These are phyloP conservation scores for Candida pseudoglaebosa DNA, from an alignment of 805 yeast genomes.

Conservation along the genomic window DNA sequence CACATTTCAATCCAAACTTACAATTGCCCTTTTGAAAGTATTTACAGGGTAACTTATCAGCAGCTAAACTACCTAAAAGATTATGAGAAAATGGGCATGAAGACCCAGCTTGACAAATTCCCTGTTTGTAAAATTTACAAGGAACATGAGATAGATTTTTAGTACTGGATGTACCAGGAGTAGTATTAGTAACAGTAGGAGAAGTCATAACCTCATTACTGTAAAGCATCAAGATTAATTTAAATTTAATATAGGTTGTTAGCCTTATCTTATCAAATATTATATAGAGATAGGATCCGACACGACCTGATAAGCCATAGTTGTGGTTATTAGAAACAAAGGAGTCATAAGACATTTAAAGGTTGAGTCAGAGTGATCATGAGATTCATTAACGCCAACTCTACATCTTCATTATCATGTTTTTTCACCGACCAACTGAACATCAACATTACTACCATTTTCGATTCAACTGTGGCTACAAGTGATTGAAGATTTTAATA, in stretches of 20 bases:
- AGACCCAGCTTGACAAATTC: constrained; percentile 91
- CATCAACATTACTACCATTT: too few species aligned
- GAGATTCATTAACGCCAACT: too few species aligned
- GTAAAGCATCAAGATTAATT: neutral
- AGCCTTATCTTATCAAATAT: neutral
- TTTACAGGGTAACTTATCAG: constrained; percentile 73
- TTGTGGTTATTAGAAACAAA: too few species aligned
- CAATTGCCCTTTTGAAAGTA: constrained; percentile 96
- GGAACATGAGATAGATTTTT: constrained; percentile 88
- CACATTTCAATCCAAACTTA: constrained; percentile 92
- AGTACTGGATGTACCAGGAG: too few species aligned
- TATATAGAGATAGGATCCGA: neutral
- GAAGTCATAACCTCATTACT: neutral
- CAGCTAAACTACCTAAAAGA: constrained; percentile 47
- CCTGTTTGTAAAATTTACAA: constrained; percentile 88
- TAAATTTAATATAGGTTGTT: too few species aligned
- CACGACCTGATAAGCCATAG: constrained; percentile 2
- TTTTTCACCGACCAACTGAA: too few species aligned
- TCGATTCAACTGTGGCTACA: too few species aligned
- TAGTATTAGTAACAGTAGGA: too few species aligned
- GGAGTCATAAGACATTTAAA: too few species aligned
- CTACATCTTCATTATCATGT: too few species aligned
- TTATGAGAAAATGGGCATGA: constrained; percentile 91
- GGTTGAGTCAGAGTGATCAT: too few species aligned
- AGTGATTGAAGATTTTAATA: too few species aligned